A percentile compares a stretch with the other conserved stretches of the same genome.
These are phyloP conservation scores for Gynostemma pentaphyllum DNA, from an alignment of 306 rosid species.

Conservation along the genomic window DNA sequence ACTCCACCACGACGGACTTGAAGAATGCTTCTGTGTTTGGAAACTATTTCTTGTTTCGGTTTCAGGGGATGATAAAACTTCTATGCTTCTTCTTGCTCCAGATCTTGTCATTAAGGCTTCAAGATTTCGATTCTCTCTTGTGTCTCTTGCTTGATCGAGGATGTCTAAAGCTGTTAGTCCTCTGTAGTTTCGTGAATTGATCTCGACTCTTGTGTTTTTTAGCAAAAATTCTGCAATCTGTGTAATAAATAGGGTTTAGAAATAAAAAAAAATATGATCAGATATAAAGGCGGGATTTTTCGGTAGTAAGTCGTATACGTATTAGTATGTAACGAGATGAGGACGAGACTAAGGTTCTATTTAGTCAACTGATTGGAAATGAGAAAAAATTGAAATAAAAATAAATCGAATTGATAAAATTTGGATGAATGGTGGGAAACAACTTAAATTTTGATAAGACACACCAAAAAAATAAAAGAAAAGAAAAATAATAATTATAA, in stretches of 20 bases:
- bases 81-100: conserved; percentile 38
- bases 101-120: conserved; percentile 24
- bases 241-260: no score
- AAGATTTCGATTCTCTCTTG: conserved; percentile 26
- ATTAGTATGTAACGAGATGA: no score
- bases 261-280: no score
- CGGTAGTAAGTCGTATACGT: no score
- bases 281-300: not conserved
- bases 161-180: conserved; percentile 59
- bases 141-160: conserved; percentile 33
- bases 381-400: no score
- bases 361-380: no score
- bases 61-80: conserved; percentile 13
- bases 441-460: no score
- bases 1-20: conserved; percentile 11
- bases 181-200: conserved; percentile 39
- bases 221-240: conserved; percentile 66
- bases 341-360: no score
- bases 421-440: no score
- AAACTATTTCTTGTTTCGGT: not conserved
- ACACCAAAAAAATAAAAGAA: no score
- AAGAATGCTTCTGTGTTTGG: not conserved
- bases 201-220: conserved; percentile 36
- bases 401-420: no score
- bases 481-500: no score